phyloP scores from a whole-genome alignment of 1,284 basidiomycete genomes.

The Marasmius fiardii region DNA sequence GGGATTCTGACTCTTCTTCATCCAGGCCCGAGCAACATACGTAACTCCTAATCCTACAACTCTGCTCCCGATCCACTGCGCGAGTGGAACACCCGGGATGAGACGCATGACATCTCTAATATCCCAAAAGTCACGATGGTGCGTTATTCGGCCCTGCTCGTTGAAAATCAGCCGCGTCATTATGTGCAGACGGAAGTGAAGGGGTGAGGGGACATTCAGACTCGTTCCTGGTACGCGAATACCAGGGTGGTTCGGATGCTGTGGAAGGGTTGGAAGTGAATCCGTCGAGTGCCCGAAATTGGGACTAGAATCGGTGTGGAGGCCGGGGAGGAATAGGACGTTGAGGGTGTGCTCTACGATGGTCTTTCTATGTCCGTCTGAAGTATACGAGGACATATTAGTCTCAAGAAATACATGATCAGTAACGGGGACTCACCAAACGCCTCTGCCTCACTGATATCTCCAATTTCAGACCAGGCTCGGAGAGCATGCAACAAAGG shows the following conservation, averaged over 20 bases:
- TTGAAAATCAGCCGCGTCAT: conserved; percentile 71
- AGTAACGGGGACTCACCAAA: conserved; percentile 51
- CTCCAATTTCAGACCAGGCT: conserved; percentile 70
- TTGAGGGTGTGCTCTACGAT: conserved; percentile 70
- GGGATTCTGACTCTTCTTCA: conserved; percentile 9
- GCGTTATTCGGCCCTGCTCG: conserved; percentile 67
- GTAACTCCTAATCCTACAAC: conserved; percentile 54
- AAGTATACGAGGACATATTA: conserved; percentile 5
- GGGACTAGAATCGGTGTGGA: conserved; percentile 36
- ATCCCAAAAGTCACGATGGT: conserved; percentile 76
- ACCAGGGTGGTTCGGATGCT: conserved; percentile 32
- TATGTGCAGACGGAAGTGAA: conserved; percentile 67
- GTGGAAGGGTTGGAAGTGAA: conserved; percentile 26
- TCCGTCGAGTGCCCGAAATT: conserved; percentile 27
- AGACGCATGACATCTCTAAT: conserved; percentile 66
- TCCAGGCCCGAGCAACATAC: conserved; percentile 33
- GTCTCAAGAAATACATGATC: not conserved
- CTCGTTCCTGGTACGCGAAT: conserved; percentile 51
- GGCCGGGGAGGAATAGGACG: conserved; percentile 51
- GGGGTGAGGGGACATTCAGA: conserved; percentile 57
- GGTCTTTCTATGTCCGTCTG: conserved; percentile 67
- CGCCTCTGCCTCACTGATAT: conserved; percentile 70
- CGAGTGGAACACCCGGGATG: conserved; percentile 60
- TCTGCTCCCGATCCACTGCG: conserved; percentile 64
- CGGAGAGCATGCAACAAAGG: conserved; percentile 56